Base-by-base conservation (phyloP, 164 flowering plant genomes). In the Tinospora cordifolia region DNA sequence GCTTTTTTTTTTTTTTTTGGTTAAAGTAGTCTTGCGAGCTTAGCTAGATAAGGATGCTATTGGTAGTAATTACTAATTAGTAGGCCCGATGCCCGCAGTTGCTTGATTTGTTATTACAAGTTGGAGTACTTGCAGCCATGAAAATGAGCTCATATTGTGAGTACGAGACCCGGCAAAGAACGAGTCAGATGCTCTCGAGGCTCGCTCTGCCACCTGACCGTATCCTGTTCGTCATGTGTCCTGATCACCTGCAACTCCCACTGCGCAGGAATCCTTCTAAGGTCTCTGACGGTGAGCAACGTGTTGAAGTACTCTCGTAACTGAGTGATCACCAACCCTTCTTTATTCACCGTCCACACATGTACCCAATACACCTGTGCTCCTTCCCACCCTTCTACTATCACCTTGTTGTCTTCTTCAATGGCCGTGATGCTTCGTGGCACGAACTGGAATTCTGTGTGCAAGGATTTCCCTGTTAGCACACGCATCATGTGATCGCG, bases 381-480 rank as follows among this genome's bases (percentile, higher is more conserved):
- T 0, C 95, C 95, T 69, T 91, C 92, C 95, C 95, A 89, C 1
- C 97, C 97, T 62, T 91, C 97, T 11, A 77, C 95, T 1, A 91
- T 78, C 64, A 91, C 90, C 17, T 81, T 71, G 24, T 54, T 71
- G 24, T 54, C 60, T 38, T 74, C 86, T 10, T 85, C 91, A n/a
- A 89, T 76, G 47, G 77, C 84, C 11, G 83, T 80, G 7, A 89
- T 54, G 73, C 82, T 83, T 38, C 85, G 79, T 0, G 95, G 97
- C 65, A 78, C 79, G 72, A 91, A 91, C 39, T 63, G 58, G 82
- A 89, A 91, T 60, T 70, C 85, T 22, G 2, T 8, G 24, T 8
- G 65, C n/a, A 64, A 24, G 0, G 82, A 73, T 62, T 82, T 78
- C 6, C 97, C 94, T 0, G 97, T 89, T 0, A 91, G 85, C 67